Conservation (phyloP, 2,329 filamentous ascomycete genomes). For the Coniochaeta sp. region DNA sequence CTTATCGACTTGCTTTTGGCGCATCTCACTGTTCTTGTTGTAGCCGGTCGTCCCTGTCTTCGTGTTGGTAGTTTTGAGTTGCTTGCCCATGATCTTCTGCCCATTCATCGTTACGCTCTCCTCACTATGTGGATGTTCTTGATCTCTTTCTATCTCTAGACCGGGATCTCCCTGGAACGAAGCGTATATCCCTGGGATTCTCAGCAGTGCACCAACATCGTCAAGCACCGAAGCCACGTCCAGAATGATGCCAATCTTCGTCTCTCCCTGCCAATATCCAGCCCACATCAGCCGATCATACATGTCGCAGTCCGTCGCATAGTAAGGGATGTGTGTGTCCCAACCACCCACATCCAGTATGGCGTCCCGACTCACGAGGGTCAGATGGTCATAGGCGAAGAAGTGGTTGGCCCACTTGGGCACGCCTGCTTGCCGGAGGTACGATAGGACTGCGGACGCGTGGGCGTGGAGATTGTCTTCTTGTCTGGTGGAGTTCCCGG, state of each 20-base stretch:
- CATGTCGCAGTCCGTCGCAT: constrained; percentile 50
- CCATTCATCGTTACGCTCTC: not conserved
- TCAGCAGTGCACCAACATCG: constrained; percentile 32
- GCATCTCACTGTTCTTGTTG: constrained; percentile 11
- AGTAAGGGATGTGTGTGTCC: constrained; percentile 52
- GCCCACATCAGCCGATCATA: constrained; percentile 36
- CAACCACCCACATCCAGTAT: constrained; percentile 44
- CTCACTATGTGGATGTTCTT: not conserved
- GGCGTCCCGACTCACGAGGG: constrained; percentile 45
- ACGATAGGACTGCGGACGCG: constrained; percentile 16
- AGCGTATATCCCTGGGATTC: constrained; percentile 26
- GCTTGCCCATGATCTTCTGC: constrained; percentile 4
- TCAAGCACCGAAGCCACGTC: constrained; percentile 33
- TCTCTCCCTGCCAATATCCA: constrained; percentile 30
- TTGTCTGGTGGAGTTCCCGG: constrained; percentile 31
- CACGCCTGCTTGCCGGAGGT: constrained; percentile 16
- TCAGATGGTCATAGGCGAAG: constrained; percentile 53
- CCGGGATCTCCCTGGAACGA: constrained; percentile 24
- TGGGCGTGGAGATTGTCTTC: constrained; percentile 31
- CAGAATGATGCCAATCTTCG: constrained; percentile 29
- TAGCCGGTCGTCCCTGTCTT: constrained; percentile 14
- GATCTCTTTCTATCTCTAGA: constrained; percentile 9
- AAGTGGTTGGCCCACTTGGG: constrained; percentile 43
- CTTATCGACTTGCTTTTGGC: constrained; percentile 20
- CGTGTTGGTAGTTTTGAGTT: constrained; percentile 10